Base-by-base conservation (phyloP, 179 eudicot species). In the Sideroxylon spinosum region DNA sequence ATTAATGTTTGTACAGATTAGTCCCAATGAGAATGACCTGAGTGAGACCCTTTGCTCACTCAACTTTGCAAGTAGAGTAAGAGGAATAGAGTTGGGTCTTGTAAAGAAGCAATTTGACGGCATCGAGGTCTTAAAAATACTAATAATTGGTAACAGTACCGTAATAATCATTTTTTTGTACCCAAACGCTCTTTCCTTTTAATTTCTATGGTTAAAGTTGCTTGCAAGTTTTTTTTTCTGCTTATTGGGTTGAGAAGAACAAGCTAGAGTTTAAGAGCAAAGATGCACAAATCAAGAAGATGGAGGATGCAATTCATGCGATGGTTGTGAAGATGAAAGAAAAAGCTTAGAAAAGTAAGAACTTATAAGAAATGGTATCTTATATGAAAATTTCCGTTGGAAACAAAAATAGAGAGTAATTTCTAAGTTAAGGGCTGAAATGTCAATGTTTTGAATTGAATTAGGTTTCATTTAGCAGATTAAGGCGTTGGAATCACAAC, bases 41-140 rank as follows among this genome's bases (percentile, higher is more conserved):
- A 87, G 90, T 81, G 98, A 95, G 83, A 91, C 98, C 48, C 89
- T 95, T 73, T 93, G 98, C 89, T 93, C 98, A 17, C 88, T 95
- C 22, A 95, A 95, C 78, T 95, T 95, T 81, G 98, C 98, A 46
- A 93, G 92, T 76, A 81, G 98, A 82, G 98, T 95, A 76, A 90
- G 97, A 81, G 98, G 98, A 63, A 91, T 95, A 65, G 98, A 95
- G 85, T 84, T 95, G 85, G 98, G 98, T 78, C 98, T 97, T 79
- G 98, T 98, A 72, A 95, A 84, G 89, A 95, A 95, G 86, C 98
- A 95, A 82, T 48, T 91, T 62, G 97, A 93, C 82, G 91, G 83
- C 80, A 69, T 86, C 26, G 98, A 95, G 80, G 84, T 89, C 66
- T 62, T 90, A 62, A 93, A n/a, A 83, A 85, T 88, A 88, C 89